Conservation (phyloP, 1,284 basidiomycete species). For the Boletellus deceptivus region DNA sequence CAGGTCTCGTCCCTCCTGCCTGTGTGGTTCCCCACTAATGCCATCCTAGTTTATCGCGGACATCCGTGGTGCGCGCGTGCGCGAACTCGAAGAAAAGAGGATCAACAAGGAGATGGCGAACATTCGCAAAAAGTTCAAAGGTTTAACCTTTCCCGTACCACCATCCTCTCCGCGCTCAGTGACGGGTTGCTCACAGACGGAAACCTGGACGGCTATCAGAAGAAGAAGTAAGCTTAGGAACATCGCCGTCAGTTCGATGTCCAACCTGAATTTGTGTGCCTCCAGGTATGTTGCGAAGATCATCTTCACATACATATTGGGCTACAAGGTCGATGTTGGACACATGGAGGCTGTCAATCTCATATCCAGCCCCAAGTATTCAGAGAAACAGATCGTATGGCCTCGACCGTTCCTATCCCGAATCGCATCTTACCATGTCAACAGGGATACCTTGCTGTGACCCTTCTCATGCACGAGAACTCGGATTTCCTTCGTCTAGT, state of each 20-base stretch:
- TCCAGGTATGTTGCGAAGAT: constrained; percentile 91
- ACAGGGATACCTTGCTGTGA: constrained; percentile 94
- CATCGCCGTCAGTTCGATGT: constrained; percentile 14
- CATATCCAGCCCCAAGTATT: constrained; percentile 94
- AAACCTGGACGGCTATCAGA: constrained; percentile 96
- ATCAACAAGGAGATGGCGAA: constrained; percentile 99
- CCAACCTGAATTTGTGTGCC: constrained; percentile 12
- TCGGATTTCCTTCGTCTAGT: constrained; percentile 94
- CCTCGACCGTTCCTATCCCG: neutral
- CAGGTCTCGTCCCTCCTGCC: constrained; percentile 32
- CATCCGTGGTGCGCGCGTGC: constrained; percentile 87
- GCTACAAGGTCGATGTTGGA: constrained; percentile 98
- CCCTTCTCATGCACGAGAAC: constrained; percentile 97
- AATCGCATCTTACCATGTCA: constrained; percentile 32
- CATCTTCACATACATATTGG: constrained; percentile 98
- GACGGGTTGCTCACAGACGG: constrained; percentile 61
- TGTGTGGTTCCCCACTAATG: constrained; percentile 8
- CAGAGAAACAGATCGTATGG: constrained; percentile 97
- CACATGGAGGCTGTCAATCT: constrained; percentile 99
- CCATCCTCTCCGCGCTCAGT: constrained; percentile 1
- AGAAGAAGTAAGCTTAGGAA: constrained; percentile 82
- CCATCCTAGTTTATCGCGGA: constrained; percentile 90
- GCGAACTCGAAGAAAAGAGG: constrained; percentile 92
- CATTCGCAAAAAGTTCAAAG: constrained; percentile 98
- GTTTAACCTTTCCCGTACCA: constrained; percentile 38